Base-by-base conservation (phyloP, 371 early-diverging fungal species). In the Syncephalastrum monosporum region DNA sequence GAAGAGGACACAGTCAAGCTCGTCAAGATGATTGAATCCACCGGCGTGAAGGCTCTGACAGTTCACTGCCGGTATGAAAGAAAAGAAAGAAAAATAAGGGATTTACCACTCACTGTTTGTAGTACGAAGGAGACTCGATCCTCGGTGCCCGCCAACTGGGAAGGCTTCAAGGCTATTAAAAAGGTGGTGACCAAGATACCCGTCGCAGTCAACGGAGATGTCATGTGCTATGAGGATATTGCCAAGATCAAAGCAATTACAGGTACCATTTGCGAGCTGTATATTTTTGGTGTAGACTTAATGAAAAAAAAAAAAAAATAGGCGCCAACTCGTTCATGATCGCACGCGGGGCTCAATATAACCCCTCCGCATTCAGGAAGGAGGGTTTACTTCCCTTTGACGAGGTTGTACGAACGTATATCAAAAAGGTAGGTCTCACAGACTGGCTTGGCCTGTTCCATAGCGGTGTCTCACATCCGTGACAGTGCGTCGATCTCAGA, bases 181-280 rank as follows among this genome's bases (percentile, higher is more conserved):
- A 68, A 84, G 5, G 80, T 80, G 4, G 70, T 91, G 3, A 72
- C 65, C 48, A 56, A 63, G 16, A 87, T 95, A 50, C 98, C 96
- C 0, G 83, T 98, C 15, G 89, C 95, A 53, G 93, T 92, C 1
- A 98, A 98, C 68, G 98, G 98, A 3, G 98, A 98, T 73, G 69
- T 97, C 3, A 89, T 74, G 50, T 64, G 71, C 23, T 75, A 72
- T 29, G 71, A 72, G 4, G 90, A 94, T 62, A 73, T 91, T 48
- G 68, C 75, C 29, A 69, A 70, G 50, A 77, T 88, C 8, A 84
- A 78, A 54, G 71, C 79, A 25, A 42, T 74, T 10, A 82, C 86
- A 38, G 67, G 85, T 74, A 61, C 54, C 15, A 23, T 14, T n/a
- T 0, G n/a, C 17, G 13, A 44, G 46, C 53, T 38, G 10, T 55